Base-by-base conservation (phyloP, 192 early-diverging fungal genomes). In the Coemansia guatemalensis region DNA sequence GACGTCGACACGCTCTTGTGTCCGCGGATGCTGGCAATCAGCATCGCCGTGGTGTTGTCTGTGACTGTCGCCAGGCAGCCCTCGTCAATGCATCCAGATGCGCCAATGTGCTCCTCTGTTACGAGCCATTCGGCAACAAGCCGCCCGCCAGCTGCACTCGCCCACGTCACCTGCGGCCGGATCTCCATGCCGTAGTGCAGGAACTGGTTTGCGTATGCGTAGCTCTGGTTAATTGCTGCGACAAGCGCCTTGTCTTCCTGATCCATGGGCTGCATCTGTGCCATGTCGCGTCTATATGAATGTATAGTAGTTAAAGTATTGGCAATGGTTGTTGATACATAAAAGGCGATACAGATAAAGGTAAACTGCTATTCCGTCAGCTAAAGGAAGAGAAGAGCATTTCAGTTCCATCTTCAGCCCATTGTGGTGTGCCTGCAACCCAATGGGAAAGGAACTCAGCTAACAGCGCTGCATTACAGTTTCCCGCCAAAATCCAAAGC, bases 91-190 rank as follows among this genome's bases (percentile, higher is more conserved):
- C 55, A 65, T 4, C 67, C 67, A 20, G 39, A 56, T 14, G 53
- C 26, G 3, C 33, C 49, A 17, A 75, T 68, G 55, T 65, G 55
- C 22, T 75, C 73, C 21, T 33, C 27, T 27, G 66, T 65, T 9
- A 75, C 67, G 27, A 51, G 62, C 73, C 73, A 75, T 52, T 75
- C 73, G 41, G 67, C 58, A 6, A 66, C 33, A 54, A 75, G 51
- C 64, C 58, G 58, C n/a, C 53, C 47, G 24, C 41, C 18, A 4
- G 56, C 33, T 12, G 48, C 54, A 32, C 54, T 53, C n/a, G 58
- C 64, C 62, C 54, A 62, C 21, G 39, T 57, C 39, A 69, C 64
- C 25, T 35, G 49, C 4, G 73, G 73, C 17, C 26, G 53, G 27
- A 75, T 64, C 4, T 60, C 67, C 24, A 58, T 62, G 26, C 73